A percentile compares a stretch with the other conserved stretches of the same genome.
These are phyloP conservation scores for Marasmius sp. DNA, from an alignment of 1,284 basidiomycete genomes.

Conservation along the genomic window DNA sequence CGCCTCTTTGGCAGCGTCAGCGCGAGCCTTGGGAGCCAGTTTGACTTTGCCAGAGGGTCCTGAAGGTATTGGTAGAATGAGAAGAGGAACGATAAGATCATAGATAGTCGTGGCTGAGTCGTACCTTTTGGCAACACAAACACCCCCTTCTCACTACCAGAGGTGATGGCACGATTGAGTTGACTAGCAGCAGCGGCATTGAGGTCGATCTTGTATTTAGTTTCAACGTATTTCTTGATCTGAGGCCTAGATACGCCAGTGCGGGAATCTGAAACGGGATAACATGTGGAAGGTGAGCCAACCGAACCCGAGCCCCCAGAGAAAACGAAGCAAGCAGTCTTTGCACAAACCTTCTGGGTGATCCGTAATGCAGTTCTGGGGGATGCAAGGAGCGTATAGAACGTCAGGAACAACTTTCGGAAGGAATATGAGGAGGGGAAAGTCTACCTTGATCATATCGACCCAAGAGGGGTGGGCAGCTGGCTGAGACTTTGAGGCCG, in stretches of 20 bases:
- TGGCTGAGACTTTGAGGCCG: conserved; percentile 34
- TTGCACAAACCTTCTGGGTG: conserved; percentile 44
- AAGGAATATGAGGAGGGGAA: conserved; percentile 4
- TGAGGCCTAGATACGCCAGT: conserved; percentile 70
- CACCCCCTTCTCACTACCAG: conserved; percentile 63
- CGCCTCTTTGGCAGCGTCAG: conserved; percentile 69
- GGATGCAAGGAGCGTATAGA: not conserved
- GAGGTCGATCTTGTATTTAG: conserved; percentile 62
- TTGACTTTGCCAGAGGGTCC: conserved; percentile 80
- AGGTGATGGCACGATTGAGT: conserved; percentile 70
- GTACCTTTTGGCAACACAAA: conserved; percentile 72
- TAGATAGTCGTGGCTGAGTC: conserved; percentile 19
- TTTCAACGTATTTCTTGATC: conserved; percentile 78
- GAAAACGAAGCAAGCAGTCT: conserved; percentile 1
- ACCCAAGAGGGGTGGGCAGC: conserved; percentile 47
- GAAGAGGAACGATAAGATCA: conserved; percentile 12
- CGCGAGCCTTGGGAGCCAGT: conserved; percentile 54
- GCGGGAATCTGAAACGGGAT: conserved; percentile 46
- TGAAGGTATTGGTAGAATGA: conserved; percentile 50
- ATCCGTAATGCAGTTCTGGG: conserved; percentile 62
- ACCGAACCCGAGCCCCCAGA: not conserved
- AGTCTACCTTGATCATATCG: conserved; percentile 54
- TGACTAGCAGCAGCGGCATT: conserved; percentile 61
- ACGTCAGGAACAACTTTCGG: conserved; percentile 12
- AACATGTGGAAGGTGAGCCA: not conserved